A percentile compares a stretch with the other conserved stretches of the same genome.
Conservation (phyloP, 2,329 filamentous ascomycete species). For the Dichotomopilus funicola region DNA sequence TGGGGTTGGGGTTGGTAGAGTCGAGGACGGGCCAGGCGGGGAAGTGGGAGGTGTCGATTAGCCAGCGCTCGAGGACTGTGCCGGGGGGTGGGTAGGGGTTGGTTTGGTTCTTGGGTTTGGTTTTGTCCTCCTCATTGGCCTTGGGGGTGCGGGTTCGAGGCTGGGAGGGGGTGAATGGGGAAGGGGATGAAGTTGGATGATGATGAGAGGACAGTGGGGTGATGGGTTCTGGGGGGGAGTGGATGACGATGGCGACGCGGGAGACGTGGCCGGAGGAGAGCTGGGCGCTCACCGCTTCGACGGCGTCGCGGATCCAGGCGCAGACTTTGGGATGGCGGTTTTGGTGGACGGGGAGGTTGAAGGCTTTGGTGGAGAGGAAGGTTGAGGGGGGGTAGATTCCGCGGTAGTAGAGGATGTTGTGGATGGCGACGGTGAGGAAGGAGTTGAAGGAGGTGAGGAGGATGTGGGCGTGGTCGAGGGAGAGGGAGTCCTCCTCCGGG, state of each 20-base stretch:
- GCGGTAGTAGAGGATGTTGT: conserved; percentile 81
- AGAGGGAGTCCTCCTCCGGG: conserved; percentile 4
- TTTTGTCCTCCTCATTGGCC: neutral
- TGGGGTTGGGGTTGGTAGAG: neutral
- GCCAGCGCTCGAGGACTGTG: conserved; percentile 52
- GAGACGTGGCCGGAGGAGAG: conserved; percentile 51
- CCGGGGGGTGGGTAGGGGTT: conserved; percentile 22
- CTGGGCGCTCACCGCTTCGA: conserved; percentile 64
- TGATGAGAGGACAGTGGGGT: neutral
- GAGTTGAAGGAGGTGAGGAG: conserved; percentile 66
- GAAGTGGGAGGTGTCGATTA: conserved; percentile 51
- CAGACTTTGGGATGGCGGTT: conserved; percentile 81
- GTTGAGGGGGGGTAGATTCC: conserved; percentile 68
- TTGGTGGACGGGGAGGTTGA: conserved; percentile 79
- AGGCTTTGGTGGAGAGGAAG: conserved; percentile 73
- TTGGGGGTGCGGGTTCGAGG: neutral
- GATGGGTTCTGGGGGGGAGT: conserved; percentile 26
- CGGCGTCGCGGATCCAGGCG: conserved; percentile 76
- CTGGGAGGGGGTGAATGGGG: conserved; percentile 10
- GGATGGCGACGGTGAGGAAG: conserved; percentile 76
- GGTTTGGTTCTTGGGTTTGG: neutral
- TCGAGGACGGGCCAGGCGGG: conserved; percentile 35
- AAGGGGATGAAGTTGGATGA: conserved; percentile 9
- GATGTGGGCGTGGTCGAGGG: conserved; percentile 29
- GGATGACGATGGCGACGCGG: conserved; percentile 44